Evolutionary conservation across 1,139 yeast genomes (phyloP).

Genomic region (Taphrina betulina): DNA sequence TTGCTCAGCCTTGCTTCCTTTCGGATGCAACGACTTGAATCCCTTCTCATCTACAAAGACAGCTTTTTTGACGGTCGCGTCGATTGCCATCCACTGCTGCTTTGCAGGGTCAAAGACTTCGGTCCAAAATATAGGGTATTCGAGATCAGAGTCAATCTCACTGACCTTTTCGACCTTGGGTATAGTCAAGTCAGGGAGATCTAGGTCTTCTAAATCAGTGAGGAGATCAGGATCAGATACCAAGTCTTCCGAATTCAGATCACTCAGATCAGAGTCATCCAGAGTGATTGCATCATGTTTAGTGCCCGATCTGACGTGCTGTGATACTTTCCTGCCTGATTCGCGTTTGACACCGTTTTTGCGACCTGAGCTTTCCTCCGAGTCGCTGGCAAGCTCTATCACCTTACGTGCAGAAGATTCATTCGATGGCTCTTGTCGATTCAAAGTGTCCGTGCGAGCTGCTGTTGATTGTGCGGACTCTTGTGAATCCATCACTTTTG

Average conservation of each 20-base stretch:
- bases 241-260: constrained; percentile 6
- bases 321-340: neutral
- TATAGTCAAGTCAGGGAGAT: neutral
- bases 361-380: too few species aligned
- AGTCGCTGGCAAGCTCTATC: too few species aligned
- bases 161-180: neutral
- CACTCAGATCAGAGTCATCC: constrained; percentile 13
- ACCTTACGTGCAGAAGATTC: too few species aligned
- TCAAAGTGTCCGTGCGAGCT: neutral
- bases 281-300: constrained; percentile 5
- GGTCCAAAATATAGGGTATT: constrained; percentile 81
- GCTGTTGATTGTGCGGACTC: neutral
- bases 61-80: constrained; percentile 61
- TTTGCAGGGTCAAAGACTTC: constrained; percentile 81
- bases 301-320: neutral
- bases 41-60: constrained; percentile 15
- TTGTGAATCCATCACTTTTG: too few species aligned
- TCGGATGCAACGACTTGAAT: constrained; percentile 26
- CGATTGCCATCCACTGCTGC: constrained; percentile 76
- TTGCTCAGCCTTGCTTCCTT: constrained; percentile 10
- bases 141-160: constrained; percentile 40
- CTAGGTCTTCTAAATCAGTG: constrained; percentile 7
- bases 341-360: too few species aligned
- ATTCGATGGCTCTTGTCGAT: too few species aligned
- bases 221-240: constrained; percentile 12